These are phyloP conservation scores for Irpex rosettiformis DNA, from an alignment of 1,284 basidiomycete species.

Conservation along the genomic window DNA sequence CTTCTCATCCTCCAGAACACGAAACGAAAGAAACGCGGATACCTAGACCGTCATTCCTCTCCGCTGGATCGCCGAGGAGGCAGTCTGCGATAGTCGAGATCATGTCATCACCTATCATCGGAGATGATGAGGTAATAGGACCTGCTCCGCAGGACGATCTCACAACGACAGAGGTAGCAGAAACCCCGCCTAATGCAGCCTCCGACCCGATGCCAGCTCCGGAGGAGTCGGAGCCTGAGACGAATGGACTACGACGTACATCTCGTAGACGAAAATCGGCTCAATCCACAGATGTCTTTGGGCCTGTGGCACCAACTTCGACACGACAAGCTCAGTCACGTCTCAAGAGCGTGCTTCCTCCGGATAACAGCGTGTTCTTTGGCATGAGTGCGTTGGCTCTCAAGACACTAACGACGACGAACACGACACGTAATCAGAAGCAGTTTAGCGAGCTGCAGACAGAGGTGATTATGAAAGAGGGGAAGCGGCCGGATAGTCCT, in stretches of 20 bases:
- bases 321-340: slow-evolving; percentile 36
- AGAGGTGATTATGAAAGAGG: slow-evolving; percentile 67
- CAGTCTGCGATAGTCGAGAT: neutral
- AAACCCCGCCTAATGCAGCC: neutral
- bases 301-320: slow-evolving; percentile 21
- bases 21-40: neutral
- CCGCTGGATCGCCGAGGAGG: neutral
- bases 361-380: slow-evolving; percentile 45
- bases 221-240: neutral
- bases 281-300: slow-evolving; percentile 38
- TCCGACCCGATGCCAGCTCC: neutral
- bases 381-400: slow-evolving; percentile 66
- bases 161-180: neutral
- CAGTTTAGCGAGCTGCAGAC: slow-evolving; percentile 58
- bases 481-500: slow-evolving; percentile 75
- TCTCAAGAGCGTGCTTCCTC: slow-evolving; percentile 33
- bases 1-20: neutral
- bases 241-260: slow-evolving; percentile 37
- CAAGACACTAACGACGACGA: slow-evolving; percentile 63
- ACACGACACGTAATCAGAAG: slow-evolving; percentile 67
- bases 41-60: neutral
- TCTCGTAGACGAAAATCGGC: slow-evolving; percentile 48
- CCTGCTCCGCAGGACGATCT: neutral
- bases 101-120: neutral
- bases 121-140: neutral